phyloP scores from a whole-genome alignment of 805 yeast genomes.

The Kazachstania kunashirensis region DNA sequence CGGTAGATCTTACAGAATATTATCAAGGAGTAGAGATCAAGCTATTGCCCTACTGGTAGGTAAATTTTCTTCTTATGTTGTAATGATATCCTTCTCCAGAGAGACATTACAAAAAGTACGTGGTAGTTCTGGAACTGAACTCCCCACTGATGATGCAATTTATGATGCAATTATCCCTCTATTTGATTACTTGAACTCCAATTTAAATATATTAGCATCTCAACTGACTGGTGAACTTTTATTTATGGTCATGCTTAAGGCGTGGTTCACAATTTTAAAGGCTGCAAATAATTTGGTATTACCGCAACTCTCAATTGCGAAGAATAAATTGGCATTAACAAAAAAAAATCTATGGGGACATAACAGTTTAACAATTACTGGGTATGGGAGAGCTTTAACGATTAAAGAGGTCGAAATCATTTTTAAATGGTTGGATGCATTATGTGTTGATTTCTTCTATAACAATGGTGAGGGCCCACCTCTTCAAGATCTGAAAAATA shows the following conservation, averaged over 20 bases:
- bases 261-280: conserved; percentile 68
- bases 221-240: conserved; percentile 47
- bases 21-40: conserved; percentile 56
- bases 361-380: conserved; percentile 29
- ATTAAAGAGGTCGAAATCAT: conserved; percentile 56
- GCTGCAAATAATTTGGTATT: conserved; percentile 63
- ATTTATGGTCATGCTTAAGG: conserved; percentile 57
- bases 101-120: conserved; percentile 47
- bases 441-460: conserved; percentile 68
- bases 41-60: conserved; percentile 62
- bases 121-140: conserved; percentile 38
- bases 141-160: conserved; percentile 38
- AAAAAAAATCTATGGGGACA: conserved; percentile 32
- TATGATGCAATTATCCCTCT: conserved; percentile 64
- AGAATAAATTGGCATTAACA: conserved; percentile 23
- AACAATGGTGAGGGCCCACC: conserved; percentile 78
- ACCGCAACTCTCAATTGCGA: conserved; percentile 52
- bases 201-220: conserved; percentile 53
- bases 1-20: conserved; percentile 61
- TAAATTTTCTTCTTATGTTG: conserved; percentile 58
- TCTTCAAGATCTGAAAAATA: conserved; percentile 49
- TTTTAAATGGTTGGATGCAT: conserved; percentile 55
- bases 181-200: conserved; percentile 63
- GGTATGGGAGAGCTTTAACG: conserved; percentile 48
- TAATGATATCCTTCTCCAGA: conserved; percentile 46